phyloP scores from a whole-genome alignment of 2,329 filamentous ascomycete species.

The Fusarium sp. region DNA sequence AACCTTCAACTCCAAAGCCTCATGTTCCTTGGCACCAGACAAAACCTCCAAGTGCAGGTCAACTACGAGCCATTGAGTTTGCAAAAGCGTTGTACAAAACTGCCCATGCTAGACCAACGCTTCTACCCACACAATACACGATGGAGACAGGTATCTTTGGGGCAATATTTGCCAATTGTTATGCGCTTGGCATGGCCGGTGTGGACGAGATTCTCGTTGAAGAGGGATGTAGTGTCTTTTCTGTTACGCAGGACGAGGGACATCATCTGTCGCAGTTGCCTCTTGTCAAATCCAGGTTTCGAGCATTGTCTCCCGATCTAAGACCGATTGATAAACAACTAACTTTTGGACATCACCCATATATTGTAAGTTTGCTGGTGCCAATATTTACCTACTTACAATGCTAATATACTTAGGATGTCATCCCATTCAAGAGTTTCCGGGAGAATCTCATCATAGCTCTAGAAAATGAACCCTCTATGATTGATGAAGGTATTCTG shows the following conservation, averaged over 20 bases:
- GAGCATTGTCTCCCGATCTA: conserved; percentile 45
- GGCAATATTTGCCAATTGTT: conserved; percentile 52
- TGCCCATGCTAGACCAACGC: conserved; percentile 22
- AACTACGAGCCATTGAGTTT: conserved; percentile 38
- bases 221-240: conserved; percentile 50
- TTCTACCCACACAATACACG: conserved; percentile 31
- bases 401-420: conserved; percentile 43
- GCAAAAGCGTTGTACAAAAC: conserved; percentile 34
- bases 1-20: not conserved
- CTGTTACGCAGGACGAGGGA: conserved; percentile 38
- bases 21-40: not conserved
- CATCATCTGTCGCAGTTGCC: conserved; percentile 43
- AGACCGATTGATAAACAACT: conserved; percentile 49
- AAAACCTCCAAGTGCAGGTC: conserved; percentile 26
- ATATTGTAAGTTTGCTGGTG: conserved; percentile 41
- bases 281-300: conserved; percentile 42
- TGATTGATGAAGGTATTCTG: conserved; percentile 51
- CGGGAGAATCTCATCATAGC: conserved; percentile 47
- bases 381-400: not conserved
- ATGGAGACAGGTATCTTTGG: conserved; percentile 47
- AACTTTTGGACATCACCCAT: conserved; percentile 51
- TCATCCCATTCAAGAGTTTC: conserved; percentile 50
- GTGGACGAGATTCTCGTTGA: conserved; percentile 43
- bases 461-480: conserved; percentile 39
- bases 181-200: conserved; percentile 49